phyloP scores from a whole-genome alignment of 2,329 filamentous ascomycete genomes.

The Aureobasidium zeae region DNA sequence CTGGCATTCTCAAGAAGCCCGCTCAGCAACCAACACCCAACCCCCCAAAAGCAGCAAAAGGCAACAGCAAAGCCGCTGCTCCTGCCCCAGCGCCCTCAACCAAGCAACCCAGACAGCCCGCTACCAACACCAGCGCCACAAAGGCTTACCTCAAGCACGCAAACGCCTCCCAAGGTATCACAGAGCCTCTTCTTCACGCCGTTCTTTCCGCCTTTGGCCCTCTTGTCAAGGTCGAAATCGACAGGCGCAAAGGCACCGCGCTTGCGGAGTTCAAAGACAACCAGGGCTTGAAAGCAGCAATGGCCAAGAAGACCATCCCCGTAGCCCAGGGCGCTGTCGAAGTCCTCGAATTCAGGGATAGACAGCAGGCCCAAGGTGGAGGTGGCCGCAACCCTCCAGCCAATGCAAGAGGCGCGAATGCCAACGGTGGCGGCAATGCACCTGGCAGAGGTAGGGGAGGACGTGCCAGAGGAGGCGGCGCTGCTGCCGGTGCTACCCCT shows the following conservation, averaged over 20 bases:
- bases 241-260: conserved; percentile 88
- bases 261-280: conserved; percentile 80
- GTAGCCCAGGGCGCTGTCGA: conserved; percentile 81
- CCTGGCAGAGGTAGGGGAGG: conserved; percentile 12
- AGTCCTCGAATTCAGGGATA: conserved; percentile 72
- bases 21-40: conserved; percentile 16
- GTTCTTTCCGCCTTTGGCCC: conserved; percentile 65
- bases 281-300: conserved; percentile 64
- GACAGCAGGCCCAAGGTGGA: conserved; percentile 16
- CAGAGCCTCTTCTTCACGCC: conserved; percentile 66
- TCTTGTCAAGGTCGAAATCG: conserved; percentile 76
- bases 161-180: conserved; percentile 85
- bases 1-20: conserved; percentile 34
- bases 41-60: conserved; percentile 14
- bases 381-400: conserved; percentile 17
- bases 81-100: conserved; percentile 7
- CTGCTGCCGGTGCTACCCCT: conserved; percentile 15
- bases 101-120: conserved; percentile 13
- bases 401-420: conserved; percentile 11
- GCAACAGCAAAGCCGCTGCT: conserved; percentile 12
- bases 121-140: conserved; percentile 26
- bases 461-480: conserved; percentile 15
- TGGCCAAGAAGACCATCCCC: conserved; percentile 69
- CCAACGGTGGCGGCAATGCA: too few relatives aligned
- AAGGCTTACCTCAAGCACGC: conserved; percentile 49